A percentile compares a stretch with the other conserved stretches of the same genome.
Evolutionary conservation across 108 stramenopile genomes (phyloP).

Genomic region (Cyclotella atomus): DNA sequence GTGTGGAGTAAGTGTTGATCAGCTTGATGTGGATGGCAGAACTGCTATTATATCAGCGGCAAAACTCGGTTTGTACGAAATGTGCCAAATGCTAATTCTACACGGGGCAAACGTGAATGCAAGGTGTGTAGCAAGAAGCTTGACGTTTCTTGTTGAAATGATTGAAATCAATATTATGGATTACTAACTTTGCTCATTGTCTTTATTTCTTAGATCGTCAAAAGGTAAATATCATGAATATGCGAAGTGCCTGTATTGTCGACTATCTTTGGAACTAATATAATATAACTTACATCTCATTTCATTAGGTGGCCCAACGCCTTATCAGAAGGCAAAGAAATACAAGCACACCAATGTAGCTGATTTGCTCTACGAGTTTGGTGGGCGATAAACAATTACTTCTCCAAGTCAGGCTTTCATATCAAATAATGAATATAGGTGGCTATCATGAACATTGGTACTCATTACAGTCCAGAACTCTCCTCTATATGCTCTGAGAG

Average conservation of each 20-base stretch:
- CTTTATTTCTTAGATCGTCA: neutral
- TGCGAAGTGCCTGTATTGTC: neutral
- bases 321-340: slow-evolving; percentile 48
- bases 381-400: slow-evolving; percentile 32
- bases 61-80: slow-evolving; percentile 34
- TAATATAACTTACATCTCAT: neutral
- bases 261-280: neutral
- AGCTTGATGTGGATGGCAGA: slow-evolving; percentile 24
- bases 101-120: slow-evolving; percentile 41
- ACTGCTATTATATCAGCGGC: slow-evolving; percentile 40
- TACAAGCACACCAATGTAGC: slow-evolving; percentile 44
- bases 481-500: neutral
- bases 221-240: slow-evolving; percentile 5
- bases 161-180: too few relatives aligned
- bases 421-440: neutral
- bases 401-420: neutral
- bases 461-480: neutral
- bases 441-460: too few relatives aligned
- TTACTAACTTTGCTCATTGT: too few relatives aligned
- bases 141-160: too few relatives aligned
- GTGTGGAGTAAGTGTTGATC: slow-evolving; percentile 38
- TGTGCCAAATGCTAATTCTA: slow-evolving; percentile 37
- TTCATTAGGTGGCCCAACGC: slow-evolving; percentile 37
- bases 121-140: too few relatives aligned
- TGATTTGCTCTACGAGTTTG: slow-evolving; percentile 42